These are phyloP conservation scores for Apiotrichum siamense DNA, from an alignment of 1,284 basidiomycete genomes.

Conservation along the genomic window DNA sequence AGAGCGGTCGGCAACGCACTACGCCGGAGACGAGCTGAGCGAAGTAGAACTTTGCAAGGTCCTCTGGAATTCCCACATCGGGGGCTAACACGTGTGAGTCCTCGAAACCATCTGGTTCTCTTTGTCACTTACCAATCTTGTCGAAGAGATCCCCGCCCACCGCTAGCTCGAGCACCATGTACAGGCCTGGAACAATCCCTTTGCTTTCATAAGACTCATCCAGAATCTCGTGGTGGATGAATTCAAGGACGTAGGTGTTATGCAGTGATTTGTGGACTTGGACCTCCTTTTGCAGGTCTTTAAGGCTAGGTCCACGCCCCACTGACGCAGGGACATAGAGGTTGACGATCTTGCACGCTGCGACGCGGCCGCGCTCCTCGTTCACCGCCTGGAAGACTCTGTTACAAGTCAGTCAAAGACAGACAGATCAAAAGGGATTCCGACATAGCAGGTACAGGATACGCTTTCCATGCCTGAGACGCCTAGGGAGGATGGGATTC, in stretches of 20 bases:
- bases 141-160: constrained; percentile 95
- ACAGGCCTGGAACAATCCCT: constrained; percentile 63
- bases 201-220: constrained; percentile 57
- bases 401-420: background rate
- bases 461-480: too few species aligned
- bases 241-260: constrained; percentile 76
- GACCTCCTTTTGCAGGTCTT: constrained; percentile 88
- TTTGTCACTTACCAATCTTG: constrained; percentile 72
- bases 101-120: too few species aligned
- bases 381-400: constrained; percentile 79
- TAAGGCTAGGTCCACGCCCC: constrained; percentile 51
- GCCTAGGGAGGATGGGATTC: too few species aligned
- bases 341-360: constrained; percentile 77
- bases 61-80: constrained; percentile 79
- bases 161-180: constrained; percentile 88
- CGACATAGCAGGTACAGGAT: too few species aligned
- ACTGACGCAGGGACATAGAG: constrained; percentile 46
- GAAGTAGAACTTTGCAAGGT: constrained; percentile 88
- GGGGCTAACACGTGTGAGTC: constrained; percentile 56
- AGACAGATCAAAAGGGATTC: background rate
- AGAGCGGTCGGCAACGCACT: constrained; percentile 36
- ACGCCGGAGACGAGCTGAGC: constrained; percentile 75
- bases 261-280: constrained; percentile 79
- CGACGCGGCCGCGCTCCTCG: constrained; percentile 55
- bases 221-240: constrained; percentile 68